Conservation (phyloP, 2,329 filamentous ascomycete genomes). For the Orbilia brochopaga region DNA sequence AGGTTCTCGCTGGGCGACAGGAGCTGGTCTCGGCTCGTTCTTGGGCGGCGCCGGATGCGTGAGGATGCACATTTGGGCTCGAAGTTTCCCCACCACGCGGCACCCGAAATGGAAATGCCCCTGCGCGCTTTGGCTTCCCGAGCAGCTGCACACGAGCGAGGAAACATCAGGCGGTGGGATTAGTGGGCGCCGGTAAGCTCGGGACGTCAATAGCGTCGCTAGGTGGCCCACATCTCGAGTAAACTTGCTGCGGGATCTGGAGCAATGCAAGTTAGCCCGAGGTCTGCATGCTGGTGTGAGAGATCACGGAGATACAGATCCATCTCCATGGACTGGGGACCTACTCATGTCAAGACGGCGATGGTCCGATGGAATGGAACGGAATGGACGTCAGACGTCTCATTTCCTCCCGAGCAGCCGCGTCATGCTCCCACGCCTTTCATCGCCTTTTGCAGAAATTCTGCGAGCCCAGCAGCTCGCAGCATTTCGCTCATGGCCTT, state of each 20-base stretch:
- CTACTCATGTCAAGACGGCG: neutral
- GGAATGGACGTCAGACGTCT: neutral
- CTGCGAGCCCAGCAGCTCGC: slow-evolving; percentile 27
- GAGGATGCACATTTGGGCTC: slow-evolving; percentile 34
- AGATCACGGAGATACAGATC: neutral
- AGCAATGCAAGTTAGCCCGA: slow-evolving; percentile 28
- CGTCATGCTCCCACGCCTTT: slow-evolving; percentile 5
- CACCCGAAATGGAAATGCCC: slow-evolving; percentile 28
- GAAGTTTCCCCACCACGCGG: slow-evolving; percentile 19
- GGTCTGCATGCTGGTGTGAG: neutral
- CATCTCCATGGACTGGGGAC: neutral
- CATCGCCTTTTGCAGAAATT: slow-evolving; percentile 46
- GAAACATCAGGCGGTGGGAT: slow-evolving; percentile 31
- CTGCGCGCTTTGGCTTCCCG: neutral
- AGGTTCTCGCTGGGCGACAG: neutral
- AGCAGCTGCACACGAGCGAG: slow-evolving; percentile 34
- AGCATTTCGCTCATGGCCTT: slow-evolving; percentile 40
- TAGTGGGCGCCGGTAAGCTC: neutral
- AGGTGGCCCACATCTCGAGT: slow-evolving; percentile 18
- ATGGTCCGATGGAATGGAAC: neutral
- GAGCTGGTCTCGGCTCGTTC: slow-evolving; percentile 27
- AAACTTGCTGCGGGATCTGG: slow-evolving; percentile 27
- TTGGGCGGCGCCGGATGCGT: slow-evolving; percentile 23
- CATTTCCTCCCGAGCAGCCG: neutral
- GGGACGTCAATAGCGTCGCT: slow-evolving; percentile 15